Evolutionary conservation across 345 rosid species (phyloP).

Genomic region (Aquilaria malaccensis): DNA sequence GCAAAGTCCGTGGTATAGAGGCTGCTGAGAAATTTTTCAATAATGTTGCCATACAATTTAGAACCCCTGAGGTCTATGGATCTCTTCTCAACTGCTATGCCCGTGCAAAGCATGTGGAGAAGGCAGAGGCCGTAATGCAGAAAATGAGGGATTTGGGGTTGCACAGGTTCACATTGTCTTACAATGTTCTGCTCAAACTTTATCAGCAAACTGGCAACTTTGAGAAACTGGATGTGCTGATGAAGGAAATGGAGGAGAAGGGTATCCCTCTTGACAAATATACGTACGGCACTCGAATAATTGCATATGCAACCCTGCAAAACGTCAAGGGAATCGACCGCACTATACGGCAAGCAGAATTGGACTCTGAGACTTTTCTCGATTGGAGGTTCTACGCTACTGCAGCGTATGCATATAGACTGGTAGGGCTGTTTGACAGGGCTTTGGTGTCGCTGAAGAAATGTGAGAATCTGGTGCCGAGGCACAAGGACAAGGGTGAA

Average conservation of each 20-base stretch:
- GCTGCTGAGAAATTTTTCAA: conserved; percentile 29
- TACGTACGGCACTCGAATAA: conserved; percentile 14
- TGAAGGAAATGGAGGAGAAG: conserved; percentile 26
- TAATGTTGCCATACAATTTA: conserved; percentile 14
- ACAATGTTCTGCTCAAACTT: conserved; percentile 25
- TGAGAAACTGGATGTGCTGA: conserved; percentile 20
- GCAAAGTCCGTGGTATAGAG: conserved; percentile 27
- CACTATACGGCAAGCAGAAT: conserved; percentile 21
- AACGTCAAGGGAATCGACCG: conserved; percentile 22
- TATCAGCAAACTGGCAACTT: conserved; percentile 18
- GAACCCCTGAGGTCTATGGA: conserved; percentile 15
- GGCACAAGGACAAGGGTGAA: neutral
- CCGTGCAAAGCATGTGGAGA: conserved; percentile 19
- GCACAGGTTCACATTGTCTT: neutral
- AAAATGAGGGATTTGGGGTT: conserved; percentile 28
- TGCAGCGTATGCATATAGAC: conserved; percentile 20
- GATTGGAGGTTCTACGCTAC: conserved; percentile 15
- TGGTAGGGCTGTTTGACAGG: conserved; percentile 22
- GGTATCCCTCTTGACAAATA: conserved; percentile 14
- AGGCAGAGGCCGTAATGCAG: conserved; percentile 33
- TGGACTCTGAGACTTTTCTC: conserved; percentile 13
- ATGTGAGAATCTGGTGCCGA: conserved; percentile 18
- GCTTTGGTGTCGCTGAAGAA: conserved; percentile 26
- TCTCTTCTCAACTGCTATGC: conserved; percentile 40
- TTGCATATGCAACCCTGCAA: conserved; percentile 23